A percentile compares a stretch with the other conserved stretches of the same genome.
These are phyloP conservation scores for Penicillium fuscoglaucum DNA, from an alignment of 2,329 filamentous ascomycete species.

Conservation along the genomic window DNA sequence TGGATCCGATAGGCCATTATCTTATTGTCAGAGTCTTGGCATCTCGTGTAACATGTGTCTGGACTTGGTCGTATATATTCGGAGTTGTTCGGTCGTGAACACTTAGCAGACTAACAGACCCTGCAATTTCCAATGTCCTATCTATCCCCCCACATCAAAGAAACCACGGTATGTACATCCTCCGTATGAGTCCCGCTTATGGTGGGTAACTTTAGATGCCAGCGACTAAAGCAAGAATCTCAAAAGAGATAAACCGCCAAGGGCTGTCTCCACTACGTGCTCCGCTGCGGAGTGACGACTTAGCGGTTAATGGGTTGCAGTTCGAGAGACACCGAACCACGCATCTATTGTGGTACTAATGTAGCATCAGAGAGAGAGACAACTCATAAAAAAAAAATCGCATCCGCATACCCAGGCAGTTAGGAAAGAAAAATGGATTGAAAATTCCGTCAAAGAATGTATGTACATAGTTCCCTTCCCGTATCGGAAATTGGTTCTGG, in stretches of 20 bases:
- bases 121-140: background rate
- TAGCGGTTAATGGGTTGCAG: background rate
- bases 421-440: background rate
- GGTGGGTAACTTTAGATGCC: background rate
- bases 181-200: background rate
- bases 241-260: background rate
- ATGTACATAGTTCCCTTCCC: background rate
- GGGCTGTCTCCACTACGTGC: background rate
- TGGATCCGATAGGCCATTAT: slow-evolving; percentile 3
- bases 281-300: slow-evolving; percentile 1
- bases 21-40: background rate
- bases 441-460: background rate
- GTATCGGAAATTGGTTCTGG: slow-evolving; percentile 16
- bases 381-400: background rate
- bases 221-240: slow-evolving; percentile 1
- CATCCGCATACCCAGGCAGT: background rate
- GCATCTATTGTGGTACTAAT: background rate
- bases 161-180: background rate
- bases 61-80: background rate
- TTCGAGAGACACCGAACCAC: background rate
- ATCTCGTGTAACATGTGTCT: background rate
- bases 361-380: background rate
- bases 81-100: background rate
- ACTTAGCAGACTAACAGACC: background rate
- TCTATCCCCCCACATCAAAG: background rate